Percentiles rank a stretch among this genome's conserved stretches.
These are phyloP conservation scores for Volvox africanus DNA, from an alignment of 139 green algal species.

Conservation along the genomic window DNA sequence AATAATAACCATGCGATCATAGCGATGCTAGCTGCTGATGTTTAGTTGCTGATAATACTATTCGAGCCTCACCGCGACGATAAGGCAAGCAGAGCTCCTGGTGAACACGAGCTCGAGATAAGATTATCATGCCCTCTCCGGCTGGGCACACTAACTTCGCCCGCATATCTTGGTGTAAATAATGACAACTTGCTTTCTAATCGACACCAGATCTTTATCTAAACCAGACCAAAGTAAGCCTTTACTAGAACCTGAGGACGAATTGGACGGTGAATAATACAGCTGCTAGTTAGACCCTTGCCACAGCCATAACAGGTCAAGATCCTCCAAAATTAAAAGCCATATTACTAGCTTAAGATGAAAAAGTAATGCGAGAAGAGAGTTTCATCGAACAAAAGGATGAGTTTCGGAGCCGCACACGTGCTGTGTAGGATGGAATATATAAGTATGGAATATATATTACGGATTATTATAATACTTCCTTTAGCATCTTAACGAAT, in stretches of 20 bases:
- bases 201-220: not conserved
- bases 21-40: not conserved
- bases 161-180: not conserved
- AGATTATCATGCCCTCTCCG: not conserved
- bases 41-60: not conserved
- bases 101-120: not conserved
- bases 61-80: not conserved
- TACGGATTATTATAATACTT: too few relatives aligned
- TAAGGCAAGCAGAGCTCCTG: not conserved
- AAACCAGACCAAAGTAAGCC: too few relatives aligned
- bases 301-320: too few relatives aligned
- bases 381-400: too few relatives aligned
- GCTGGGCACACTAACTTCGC: not conserved
- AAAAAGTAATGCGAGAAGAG: too few relatives aligned
- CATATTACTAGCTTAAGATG: too few relatives aligned
- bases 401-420: too few relatives aligned
- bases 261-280: not conserved
- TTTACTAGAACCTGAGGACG: not conserved
- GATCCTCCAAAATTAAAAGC: too few relatives aligned
- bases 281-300: not conserved
- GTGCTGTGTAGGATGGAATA: too few relatives aligned
- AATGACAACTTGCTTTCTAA: not conserved
- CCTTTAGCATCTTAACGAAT: too few relatives aligned
- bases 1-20: not conserved
- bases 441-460: too few relatives aligned